Evolutionary conservation across 768 basidiomycete species (phyloP), one percentile per base, ranked within the genome.

Genomic region (Rhodotorula taiwanensis): DNA sequence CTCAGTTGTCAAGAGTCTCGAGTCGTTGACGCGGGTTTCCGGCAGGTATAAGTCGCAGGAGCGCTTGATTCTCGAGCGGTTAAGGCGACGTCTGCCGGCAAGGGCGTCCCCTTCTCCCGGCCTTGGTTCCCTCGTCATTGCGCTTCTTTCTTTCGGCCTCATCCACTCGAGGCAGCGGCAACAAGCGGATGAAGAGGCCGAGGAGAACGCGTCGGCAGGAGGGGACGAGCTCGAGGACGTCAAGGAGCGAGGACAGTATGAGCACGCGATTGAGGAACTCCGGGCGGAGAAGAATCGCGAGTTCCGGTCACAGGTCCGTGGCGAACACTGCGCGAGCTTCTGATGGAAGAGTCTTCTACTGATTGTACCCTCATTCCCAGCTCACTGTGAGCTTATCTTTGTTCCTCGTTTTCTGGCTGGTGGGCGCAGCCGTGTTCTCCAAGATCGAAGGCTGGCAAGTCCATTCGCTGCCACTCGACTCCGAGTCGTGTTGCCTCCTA

Each of bases 281-380:
- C 34, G 23, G 21, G 42, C 48, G 41, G 65, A 66, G 54, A 36
- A 52, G 9, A 36, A 45, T 15, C 45, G 56, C 3, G 60, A 62
- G 41, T 62, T 62, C 23, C 51, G 65, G 21, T 62, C 65, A 0
- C 45, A 66, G 30, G 65, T 65, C 15, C 30, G 58, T 39, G n/a
- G n/a, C n/a, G n/a, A n/a, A n/a, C n/a, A n/a, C n/a, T n/a, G n/a
- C n/a, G n/a, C n/a, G n/a, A n/a, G n/a, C n/a, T n/a, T n/a, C n/a
- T n/a, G n/a, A n/a, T n/a, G n/a, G n/a, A n/a, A n/a, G n/a, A 9
- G 14, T 27, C 11, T 49, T 33, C 43, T 39, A 30, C 33, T 51
- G 27, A 49, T 5, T 20, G 2, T 20, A 13, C 5, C 21, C 3
- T 23, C 16, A 4, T 23, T 14, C 6, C 23, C 54, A 65, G 64